phyloP scores from a whole-genome alignment of 2,329 filamentous ascomycete species.

The Teratosphaeria viscida region DNA sequence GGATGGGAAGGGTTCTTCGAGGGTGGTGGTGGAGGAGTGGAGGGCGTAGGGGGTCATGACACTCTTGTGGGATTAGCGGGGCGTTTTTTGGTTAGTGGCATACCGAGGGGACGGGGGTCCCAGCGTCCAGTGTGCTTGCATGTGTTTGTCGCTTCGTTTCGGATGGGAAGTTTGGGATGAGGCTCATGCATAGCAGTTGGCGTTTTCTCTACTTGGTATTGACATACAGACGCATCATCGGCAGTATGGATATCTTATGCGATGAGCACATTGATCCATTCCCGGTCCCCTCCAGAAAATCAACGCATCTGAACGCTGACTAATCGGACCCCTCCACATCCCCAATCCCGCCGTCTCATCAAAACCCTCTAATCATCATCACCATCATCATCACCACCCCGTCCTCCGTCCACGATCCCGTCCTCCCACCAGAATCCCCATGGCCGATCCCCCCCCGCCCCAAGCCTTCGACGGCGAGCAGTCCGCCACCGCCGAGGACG shows the following conservation, averaged over 20 bases:
- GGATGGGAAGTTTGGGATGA: no score
- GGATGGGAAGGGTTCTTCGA: not conserved
- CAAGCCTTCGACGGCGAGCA: slow-evolving; percentile 18
- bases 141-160: not conserved
- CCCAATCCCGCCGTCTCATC: not conserved
- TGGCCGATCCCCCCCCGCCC: not conserved
- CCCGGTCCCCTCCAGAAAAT: no score
- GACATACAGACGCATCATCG: no score
- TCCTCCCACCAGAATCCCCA: not conserved
- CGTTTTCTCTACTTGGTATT: no score
- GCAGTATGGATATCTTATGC: no score
- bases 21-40: not conserved
- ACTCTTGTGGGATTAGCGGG: not conserved
- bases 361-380: not conserved
- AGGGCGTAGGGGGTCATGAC: not conserved
- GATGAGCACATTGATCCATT: no score
- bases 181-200: no score
- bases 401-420: not conserved
- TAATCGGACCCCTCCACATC: not conserved
- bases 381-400: not conserved
- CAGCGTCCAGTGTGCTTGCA: not conserved
- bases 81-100: not conserved
- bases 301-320: no score
- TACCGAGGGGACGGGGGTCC: no score
- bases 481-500: slow-evolving; percentile 29